These are phyloP conservation scores for Closterium sp. DNA, from an alignment of 139 green algal genomes.

Conservation along the genomic window DNA sequence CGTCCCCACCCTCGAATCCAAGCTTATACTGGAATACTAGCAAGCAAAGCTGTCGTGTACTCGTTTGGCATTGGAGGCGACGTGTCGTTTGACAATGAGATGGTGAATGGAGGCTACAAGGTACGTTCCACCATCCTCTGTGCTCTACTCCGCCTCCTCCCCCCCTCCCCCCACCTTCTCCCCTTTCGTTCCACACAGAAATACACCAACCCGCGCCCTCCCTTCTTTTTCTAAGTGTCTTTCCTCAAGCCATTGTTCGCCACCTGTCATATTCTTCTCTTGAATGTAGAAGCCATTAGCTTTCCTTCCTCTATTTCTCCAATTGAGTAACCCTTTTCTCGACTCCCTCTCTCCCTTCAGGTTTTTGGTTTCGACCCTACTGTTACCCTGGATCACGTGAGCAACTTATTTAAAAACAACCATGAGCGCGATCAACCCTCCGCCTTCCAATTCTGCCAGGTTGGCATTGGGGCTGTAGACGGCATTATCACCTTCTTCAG, in stretches of 20 bases:
- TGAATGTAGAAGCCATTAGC: neutral
- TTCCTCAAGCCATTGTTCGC: too few species aligned
- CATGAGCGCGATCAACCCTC: neutral
- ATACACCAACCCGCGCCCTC: too few species aligned
- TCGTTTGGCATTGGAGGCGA: conserved; percentile 12
- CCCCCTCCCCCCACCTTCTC: neutral
- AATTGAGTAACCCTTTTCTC: neutral
- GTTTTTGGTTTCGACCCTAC: conserved; percentile 23
- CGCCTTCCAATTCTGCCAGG: conserved; percentile 10
- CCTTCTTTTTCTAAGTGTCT: too few species aligned
- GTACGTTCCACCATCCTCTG: neutral
- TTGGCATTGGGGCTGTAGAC: conserved; percentile 8
- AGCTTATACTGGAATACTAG: too few species aligned
- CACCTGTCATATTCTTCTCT: neutral
- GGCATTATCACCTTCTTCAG: conserved; percentile 11
- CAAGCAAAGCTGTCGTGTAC: conserved; percentile 16
- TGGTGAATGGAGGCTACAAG: neutral
- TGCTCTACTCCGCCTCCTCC: too few species aligned
- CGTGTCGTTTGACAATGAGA: conserved; percentile 18
- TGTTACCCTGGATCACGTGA: neutral
- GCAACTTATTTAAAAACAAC: neutral
- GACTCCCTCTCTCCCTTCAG: neutral
- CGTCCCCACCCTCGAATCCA: neutral
- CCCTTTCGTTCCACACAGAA: too few species aligned
- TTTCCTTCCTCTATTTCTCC: neutral